Evolutionary conservation across 192 early-diverging fungal genomes (phyloP), one percentile per base, ranked within the genome.

Genomic region (Chytriomyces sp.): DNA sequence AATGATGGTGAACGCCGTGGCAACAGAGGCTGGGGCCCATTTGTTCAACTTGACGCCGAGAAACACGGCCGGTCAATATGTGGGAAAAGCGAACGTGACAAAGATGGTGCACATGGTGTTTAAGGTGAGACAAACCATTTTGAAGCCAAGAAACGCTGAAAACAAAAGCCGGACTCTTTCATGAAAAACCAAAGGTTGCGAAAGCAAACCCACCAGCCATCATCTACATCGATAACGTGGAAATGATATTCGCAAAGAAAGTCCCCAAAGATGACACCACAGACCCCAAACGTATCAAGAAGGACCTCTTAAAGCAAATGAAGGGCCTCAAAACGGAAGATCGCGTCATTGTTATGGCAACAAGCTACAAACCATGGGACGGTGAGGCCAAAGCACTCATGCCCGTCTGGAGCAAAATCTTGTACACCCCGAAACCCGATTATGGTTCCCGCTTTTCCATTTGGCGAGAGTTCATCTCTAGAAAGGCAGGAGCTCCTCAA

Each of bases 31-130:
- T 3, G 85, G 85, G 43, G 87, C 88, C n/a, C 72, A 76, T 4
- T 64, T 90, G 5, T 88, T 90, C 78, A 90, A 90, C 72, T 60
- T 90, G 35, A 81, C 85, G 3, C 89, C 89, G 18, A 63, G 77
- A 47, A 87, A 88, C 81, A 89, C 89, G 0, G 85, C 84, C 26
- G 88, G 89, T 18, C 89, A 89, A 71, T 90, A 77, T 73, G 66
- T 81, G 11, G 89, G 89, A 61, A 90, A 90, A 72, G 57, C 83
- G 26, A 81, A 80, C 11, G 82, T 85, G 1, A 75, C 84, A 16
- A 83, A 82, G 45, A 89, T 90, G 88, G 49, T 90, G 59, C 88
- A 90, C 86, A 90, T 89, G 88, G 88, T 87, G 2, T 90, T 90
- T 81, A 90, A 90, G 69, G 71, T 73, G 60, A 20, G 24, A 7